Evolutionary conservation across 1,284 basidiomycete genomes (phyloP), one percentile per base, ranked within the genome.

Genomic region (Golubevia pallescens): DNA sequence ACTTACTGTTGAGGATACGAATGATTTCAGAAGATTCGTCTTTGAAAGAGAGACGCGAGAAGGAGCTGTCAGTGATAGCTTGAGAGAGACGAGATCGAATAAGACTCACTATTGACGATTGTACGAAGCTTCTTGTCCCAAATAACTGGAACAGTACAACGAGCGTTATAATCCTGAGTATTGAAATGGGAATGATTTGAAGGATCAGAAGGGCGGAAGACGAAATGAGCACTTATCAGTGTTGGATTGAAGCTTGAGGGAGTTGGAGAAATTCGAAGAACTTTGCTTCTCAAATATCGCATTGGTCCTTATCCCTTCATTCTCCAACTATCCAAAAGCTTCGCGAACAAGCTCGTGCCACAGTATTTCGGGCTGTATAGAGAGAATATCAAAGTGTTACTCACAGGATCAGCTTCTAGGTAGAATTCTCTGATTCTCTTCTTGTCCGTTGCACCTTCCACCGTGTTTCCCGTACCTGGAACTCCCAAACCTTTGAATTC

Each of bases 81-180:
- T 21, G 21, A 20, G 20, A 16, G 24, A 3, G 51, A 13, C 13
- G 23, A n/a, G 16, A 10, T 95, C 86, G 97, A 94, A 0, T 92
- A 91, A 71, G 91, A 93, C 85, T 97, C 95, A 86, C 97, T 99
- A 88, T 93, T 97, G 64, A 99, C 97, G 74, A 99, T 93, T 48
- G 93, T 94, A 65, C 92, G 87, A 52, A 86, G 88, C 86, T 97
- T 93, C 88, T 92, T 96, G 88, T 98, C 97, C 93, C 94, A 99
- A 1, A 98, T 88, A 58, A 95, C 87, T n/a, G 96, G 95, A 23
- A 86, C 85, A 2, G 85, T 86, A 66, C 74, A 78, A 34, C 82
- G 74, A 53, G 73, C 73, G 42, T 58, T 42, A 67, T 85, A 86
- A 4, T 77, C 65, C 28, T 32, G 55, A 19, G n/a, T n/a, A 21